Percentiles rank a stretch among this genome's conserved stretches.
Conservation (phyloP, 345 rosid genomes). For the Nasturtium officinale region DNA sequence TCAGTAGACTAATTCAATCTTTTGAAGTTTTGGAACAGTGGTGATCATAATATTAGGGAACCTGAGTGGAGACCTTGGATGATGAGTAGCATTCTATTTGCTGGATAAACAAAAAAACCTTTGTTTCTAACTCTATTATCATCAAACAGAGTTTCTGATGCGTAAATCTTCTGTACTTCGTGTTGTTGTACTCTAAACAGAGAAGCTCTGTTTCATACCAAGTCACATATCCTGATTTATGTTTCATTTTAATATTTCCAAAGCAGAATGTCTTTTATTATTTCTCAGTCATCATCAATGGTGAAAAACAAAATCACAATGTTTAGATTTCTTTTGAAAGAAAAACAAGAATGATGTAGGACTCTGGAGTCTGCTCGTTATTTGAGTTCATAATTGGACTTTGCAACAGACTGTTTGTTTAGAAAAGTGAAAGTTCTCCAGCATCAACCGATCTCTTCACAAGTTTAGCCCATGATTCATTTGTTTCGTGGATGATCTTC, state of each 20-base stretch:
- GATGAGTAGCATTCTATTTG: conserved; percentile 49
- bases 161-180: neutral
- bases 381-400: conserved; percentile 4
- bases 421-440: conserved; percentile 65
- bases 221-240: neutral
- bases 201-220: conserved; percentile 9
- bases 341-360: conserved; percentile 26
- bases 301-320: conserved; percentile 26
- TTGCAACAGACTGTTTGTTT: conserved; percentile 19
- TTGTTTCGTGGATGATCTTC: conserved; percentile 74
- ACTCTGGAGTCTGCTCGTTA: conserved; percentile 11
- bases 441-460: conserved; percentile 69
- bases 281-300: conserved; percentile 22
- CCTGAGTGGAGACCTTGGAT: conserved; percentile 75
- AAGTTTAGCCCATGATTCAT: conserved; percentile 87
- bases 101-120: conserved; percentile 43
- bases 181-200: neutral
- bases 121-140: neutral
- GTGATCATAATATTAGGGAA: conserved; percentile 63
- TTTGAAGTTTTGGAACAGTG: conserved; percentile 47
- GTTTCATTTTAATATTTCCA: neutral
- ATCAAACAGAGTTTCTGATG: neutral
- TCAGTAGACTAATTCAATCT: conserved; percentile 3
- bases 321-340: neutral
- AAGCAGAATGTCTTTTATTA: neutral